Percentiles rank a stretch among this genome's conserved stretches.
These are phyloP conservation scores for Coniochaeta sp. DNA, from an alignment of 2,329 filamentous ascomycete species.

Conservation along the genomic window DNA sequence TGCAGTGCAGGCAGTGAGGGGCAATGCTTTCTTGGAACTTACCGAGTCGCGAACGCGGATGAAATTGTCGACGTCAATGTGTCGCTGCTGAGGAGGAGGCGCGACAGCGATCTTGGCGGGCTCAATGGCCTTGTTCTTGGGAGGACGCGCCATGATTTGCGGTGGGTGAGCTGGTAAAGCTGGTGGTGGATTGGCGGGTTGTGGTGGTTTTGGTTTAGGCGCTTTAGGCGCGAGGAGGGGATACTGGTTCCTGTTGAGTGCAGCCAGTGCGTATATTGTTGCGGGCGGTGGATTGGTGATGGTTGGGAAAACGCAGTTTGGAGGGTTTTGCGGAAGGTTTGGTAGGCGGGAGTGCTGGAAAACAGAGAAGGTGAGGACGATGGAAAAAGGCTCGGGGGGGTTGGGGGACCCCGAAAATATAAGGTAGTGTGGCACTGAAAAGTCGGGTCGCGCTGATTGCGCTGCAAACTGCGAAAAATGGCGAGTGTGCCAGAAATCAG, in stretches of 20 bases:
- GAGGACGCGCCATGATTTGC: constrained; percentile 35
- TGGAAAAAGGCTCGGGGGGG: constrained; percentile 19
- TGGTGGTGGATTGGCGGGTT: not conserved
- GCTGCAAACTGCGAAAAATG: not conserved
- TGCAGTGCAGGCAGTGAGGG: not conserved
- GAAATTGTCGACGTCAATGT: constrained; percentile 67
- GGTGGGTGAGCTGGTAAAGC: constrained; percentile 14
- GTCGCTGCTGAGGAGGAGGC: constrained; percentile 26
- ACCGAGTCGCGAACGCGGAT: constrained; percentile 75
- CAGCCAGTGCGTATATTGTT: constrained; percentile 10
- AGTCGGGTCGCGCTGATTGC: constrained; percentile 17
- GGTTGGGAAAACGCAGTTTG: constrained; percentile 11
- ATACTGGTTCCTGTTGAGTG: not conserved
- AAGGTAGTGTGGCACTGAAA: constrained; percentile 12
- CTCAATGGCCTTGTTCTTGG: constrained; percentile 34
- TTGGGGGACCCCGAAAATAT: constrained; percentile 20
- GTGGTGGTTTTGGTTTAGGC: constrained; percentile 9
- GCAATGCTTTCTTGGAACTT: constrained; percentile 35
- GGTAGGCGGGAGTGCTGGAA: constrained; percentile 8
- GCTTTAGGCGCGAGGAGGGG: constrained; percentile 10
- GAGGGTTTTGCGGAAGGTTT: constrained; percentile 4
- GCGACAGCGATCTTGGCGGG: constrained; percentile 11
- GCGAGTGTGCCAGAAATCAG: not conserved
- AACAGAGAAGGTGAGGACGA: constrained; percentile 17
- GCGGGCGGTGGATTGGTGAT: constrained; percentile 20